phyloP scores from a whole-genome alignment of 352 stramenopile species.

The Phytophthora tentaculata region DNA sequence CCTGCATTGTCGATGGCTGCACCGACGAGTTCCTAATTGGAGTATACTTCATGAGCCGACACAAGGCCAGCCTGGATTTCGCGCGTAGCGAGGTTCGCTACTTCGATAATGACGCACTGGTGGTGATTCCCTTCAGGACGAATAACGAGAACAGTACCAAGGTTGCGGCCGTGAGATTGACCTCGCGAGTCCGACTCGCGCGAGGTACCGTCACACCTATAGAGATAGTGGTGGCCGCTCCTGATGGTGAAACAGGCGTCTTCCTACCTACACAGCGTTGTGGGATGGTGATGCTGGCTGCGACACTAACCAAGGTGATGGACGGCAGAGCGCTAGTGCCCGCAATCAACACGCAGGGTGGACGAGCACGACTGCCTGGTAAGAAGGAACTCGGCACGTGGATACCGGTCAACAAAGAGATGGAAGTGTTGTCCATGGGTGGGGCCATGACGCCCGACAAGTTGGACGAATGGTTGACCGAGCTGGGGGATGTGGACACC shows the following conservation, averaged over 20 bases:
- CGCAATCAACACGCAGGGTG: constrained; percentile 14
- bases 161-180: not conserved
- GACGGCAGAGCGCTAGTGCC: constrained; percentile 10
- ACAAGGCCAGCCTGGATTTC: not conserved
- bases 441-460: not conserved
- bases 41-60: not conserved
- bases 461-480: not conserved
- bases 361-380: constrained; percentile 3
- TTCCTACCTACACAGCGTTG: not conserved
- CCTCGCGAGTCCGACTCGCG: not conserved
- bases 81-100: not conserved
- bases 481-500: not conserved
- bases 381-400: constrained; percentile 18
- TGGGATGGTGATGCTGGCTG: constrained; percentile 6
- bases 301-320: not conserved
- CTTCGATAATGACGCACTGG: not conserved
- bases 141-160: not conserved
- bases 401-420: constrained; percentile 12
- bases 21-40: no score
- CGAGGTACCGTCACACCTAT: not conserved
- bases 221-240: not conserved
- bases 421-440: constrained; percentile 16
- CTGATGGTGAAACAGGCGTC: not conserved
- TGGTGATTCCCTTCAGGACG: not conserved
- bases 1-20: not conserved